Evolutionary conservation across 2,329 filamentous ascomycete genomes (phyloP), one percentile per base, ranked within the genome.

Genomic region (Phoma herbarum): DNA sequence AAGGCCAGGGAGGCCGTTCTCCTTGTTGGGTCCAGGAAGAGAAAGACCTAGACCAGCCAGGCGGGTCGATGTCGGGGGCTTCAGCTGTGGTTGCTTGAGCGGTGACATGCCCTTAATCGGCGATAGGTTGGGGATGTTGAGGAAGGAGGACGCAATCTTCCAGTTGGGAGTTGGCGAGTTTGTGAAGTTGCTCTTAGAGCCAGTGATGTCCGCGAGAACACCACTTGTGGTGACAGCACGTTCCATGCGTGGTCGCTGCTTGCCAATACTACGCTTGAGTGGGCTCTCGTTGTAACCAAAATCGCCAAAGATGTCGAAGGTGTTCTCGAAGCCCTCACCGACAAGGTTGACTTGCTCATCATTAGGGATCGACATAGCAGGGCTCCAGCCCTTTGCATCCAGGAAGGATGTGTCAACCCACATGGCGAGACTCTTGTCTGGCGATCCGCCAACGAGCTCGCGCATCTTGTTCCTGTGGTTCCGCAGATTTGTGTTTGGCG

Each of bases 401-500:
- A 77, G 53, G 59, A 75, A 73, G 4, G 85, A 85, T 26, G 84
- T 75, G 28, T 87, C 84, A 16, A 82, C 80, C 47, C 87, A 75
- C 63, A 81, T 79, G 61, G 80, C 82, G 42, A 83, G 71, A 44
- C 73, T 83, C 66, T 87, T 86, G 51, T 86, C 84, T 4, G 92
- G 92, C 5, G 92, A 95, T 56, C 92, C 91, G 43, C 74, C 75
- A 23, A 96, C 86, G 82, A 97, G 87, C 65, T 91, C 86, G 59
- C 86, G 85, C 62, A 98, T 92, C 65, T 88, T 89, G 70, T 94
- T 89, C 53, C 94, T 90, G 74, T 98, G 95, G 65, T 95, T 88
- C 57, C 90, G 88, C 20, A 98, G 84, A 72, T 96, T 97, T 10
- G 94, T 97, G 73, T 95, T 96, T 2, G 95, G 94, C 14, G 94